These are phyloP conservation scores for Macrophomina pseudophaseolina DNA, from an alignment of 2,329 filamentous ascomycete genomes.

Conservation along the genomic window DNA sequence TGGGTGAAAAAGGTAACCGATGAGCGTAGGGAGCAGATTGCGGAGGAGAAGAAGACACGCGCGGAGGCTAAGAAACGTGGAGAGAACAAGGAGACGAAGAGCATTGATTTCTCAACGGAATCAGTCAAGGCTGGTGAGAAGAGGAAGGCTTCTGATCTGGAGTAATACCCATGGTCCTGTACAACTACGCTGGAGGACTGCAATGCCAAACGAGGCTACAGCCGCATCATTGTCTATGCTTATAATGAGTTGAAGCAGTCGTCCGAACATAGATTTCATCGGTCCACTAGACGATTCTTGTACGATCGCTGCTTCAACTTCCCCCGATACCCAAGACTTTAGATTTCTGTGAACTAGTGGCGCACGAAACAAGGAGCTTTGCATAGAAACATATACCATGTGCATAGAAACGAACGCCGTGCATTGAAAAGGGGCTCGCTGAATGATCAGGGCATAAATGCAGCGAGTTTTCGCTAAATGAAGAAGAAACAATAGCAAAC, in stretches of 20 bases:
- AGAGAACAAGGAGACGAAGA: neutral
- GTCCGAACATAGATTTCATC: no score
- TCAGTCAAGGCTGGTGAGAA: neutral
- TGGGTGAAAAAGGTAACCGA: slow-evolving; percentile 45
- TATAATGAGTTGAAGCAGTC: no score
- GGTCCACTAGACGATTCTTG: no score
- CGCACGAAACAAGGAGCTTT: no score
- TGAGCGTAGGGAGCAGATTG: neutral
- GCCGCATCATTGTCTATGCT: neutral
- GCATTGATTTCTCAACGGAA: neutral
- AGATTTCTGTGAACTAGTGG: no score
- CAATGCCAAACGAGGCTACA: no score
- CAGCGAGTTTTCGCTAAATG: slow-evolving; percentile 2
- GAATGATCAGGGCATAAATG: neutral
- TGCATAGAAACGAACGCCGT: neutral
- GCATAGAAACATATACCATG: no score
- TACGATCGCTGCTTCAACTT: no score
- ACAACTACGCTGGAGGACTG: no score
- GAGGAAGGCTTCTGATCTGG: neutral
- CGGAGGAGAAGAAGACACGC: neutral
- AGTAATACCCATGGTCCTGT: neutral
- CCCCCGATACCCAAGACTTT: no score
- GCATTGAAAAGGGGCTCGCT: slow-evolving; percentile 11
- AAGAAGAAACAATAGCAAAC: slow-evolving; percentile 9
- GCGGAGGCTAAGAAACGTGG: neutral